phyloP scores from a whole-genome alignment of 1,284 basidiomycete genomes.

The Sporisorium exsertum region DNA sequence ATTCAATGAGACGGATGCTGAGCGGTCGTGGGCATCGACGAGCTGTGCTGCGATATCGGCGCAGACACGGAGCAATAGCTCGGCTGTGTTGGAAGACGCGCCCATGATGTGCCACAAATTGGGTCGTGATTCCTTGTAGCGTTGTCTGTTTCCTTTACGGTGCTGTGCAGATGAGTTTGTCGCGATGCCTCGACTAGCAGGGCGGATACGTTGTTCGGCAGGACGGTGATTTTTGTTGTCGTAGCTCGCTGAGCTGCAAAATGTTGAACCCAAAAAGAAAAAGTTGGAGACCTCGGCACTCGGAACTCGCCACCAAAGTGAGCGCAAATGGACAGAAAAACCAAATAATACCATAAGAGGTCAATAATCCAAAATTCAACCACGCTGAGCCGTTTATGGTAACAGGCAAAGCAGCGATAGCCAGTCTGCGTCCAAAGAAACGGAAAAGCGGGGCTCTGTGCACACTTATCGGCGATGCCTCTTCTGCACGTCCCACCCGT shows the following conservation, averaged over 20 bases:
- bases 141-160: background rate
- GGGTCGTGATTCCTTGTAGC: background rate
- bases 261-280: constrained; percentile 2
- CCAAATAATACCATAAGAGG: constrained; percentile 3
- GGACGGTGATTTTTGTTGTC: background rate
- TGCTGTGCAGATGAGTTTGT: too few species aligned
- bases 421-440: background rate
- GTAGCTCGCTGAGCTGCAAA: background rate
- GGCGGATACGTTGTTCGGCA: background rate
- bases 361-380: background rate
- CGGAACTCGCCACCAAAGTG: constrained; percentile 3
- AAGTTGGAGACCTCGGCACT: constrained; percentile 18
- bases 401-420: background rate
- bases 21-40: constrained; percentile 84
- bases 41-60: constrained; percentile 94
- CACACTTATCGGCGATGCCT: background rate
- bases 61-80: constrained; percentile 88
- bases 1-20: constrained; percentile 80
- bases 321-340: background rate
- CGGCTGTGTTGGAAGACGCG: constrained; percentile 76
- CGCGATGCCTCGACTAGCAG: background rate
- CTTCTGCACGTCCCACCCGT: constrained; percentile 14
- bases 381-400: constrained; percentile 3
- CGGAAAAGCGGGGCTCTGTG: background rate
- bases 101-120: constrained; percentile 33